Base-by-base conservation (phyloP, 2,329 filamentous ascomycete genomes). In the Byssoonygena ceratinophila region DNA sequence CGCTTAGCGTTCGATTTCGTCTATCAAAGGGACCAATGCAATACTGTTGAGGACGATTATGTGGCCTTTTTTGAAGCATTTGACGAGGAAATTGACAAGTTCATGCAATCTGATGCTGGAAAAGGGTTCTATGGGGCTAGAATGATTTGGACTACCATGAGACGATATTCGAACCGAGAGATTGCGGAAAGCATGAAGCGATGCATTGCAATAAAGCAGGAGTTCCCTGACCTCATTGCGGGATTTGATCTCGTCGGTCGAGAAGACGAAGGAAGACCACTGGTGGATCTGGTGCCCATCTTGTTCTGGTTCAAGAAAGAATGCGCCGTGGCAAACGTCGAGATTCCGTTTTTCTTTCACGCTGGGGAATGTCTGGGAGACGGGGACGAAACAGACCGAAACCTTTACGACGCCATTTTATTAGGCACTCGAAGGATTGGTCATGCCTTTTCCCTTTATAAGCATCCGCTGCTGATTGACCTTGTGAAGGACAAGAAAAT, bases 301-400 rank as follows among this genome's bases (percentile, higher is more conserved):
- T 73, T 97, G 0, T 91, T 96, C 68, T 96, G 88, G 88, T 96
- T 97, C 76, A 83, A 83, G 58, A 90, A 91, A 67, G 80, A 84
- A 60, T 96, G 89, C 66, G 79, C 80, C 0, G 77, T 86, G 63
- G 83, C 88, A 62, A 81, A 79, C 1, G 79, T 96, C 34, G 81
- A 88, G 46, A 82, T 98, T 8, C 91, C 91, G 0, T 95, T 96
- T 73, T 94, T 94, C 74, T 94, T 97, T 73, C 90, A 96, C 66
- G 90, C 91, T 0, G 91, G 90, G 58, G 90, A 96, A 69, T 87
- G 82, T 31, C 79, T 94, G 0, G 88, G 87, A 14, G 82, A 86
- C 55, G 89, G 88, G 25, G 83, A 82, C 59, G 76, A 75, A 18
- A 84, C 85, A 0, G 90, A 96, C 62, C 74, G 81, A 57, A 96